Evolutionary conservation across 2,329 filamentous ascomycete genomes (phyloP).

Genomic region (Stagonosporopsis vannaccii): DNA sequence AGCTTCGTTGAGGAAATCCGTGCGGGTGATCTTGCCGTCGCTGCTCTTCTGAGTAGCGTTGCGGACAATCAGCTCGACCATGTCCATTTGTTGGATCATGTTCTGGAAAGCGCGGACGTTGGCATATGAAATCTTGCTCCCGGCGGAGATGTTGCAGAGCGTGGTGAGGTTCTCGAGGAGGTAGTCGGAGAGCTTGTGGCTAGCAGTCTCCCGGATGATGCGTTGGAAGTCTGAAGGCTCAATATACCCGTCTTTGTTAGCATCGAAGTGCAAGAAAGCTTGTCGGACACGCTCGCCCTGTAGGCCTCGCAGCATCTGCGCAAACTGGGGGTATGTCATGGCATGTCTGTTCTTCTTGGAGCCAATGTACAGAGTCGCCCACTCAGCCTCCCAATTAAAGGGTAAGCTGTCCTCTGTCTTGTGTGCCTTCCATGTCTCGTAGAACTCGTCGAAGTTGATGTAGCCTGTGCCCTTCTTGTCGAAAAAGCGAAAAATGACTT

Average conservation of each 20-base stretch:
- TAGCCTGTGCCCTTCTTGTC: constrained; percentile 82
- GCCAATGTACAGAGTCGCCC: constrained; percentile 94
- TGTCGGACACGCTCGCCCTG: constrained; percentile 96
- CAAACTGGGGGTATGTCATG: constrained; percentile 95
- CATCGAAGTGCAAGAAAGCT: constrained; percentile 91
- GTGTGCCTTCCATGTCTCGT: constrained; percentile 84
- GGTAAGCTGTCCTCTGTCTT: constrained; percentile 85
- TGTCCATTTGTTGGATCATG: constrained; percentile 96
- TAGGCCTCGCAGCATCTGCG: constrained; percentile 94
- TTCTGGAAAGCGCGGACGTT: constrained; percentile 98
- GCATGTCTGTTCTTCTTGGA: constrained; percentile 85
- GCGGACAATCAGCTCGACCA: constrained; percentile 91
- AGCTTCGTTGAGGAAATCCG: constrained; percentile 94
- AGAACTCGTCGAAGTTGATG: constrained; percentile 90
- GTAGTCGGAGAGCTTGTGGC: constrained; percentile 97
- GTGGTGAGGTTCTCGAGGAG: constrained; percentile 88
- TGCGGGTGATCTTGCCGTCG: constrained; percentile 91
- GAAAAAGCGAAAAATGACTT: constrained; percentile 97
- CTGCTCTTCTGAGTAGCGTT: constrained; percentile 82
- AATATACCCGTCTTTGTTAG: constrained; percentile 91
- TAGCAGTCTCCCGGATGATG: constrained; percentile 91
- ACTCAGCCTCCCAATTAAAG: constrained; percentile 97
- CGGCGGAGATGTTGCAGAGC: constrained; percentile 90
- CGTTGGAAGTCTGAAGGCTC: constrained; percentile 94
- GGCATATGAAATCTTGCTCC: constrained; percentile 95